Conservation (phyloP, 306 rosid species). For the Cyclanthera cordifolia region DNA sequence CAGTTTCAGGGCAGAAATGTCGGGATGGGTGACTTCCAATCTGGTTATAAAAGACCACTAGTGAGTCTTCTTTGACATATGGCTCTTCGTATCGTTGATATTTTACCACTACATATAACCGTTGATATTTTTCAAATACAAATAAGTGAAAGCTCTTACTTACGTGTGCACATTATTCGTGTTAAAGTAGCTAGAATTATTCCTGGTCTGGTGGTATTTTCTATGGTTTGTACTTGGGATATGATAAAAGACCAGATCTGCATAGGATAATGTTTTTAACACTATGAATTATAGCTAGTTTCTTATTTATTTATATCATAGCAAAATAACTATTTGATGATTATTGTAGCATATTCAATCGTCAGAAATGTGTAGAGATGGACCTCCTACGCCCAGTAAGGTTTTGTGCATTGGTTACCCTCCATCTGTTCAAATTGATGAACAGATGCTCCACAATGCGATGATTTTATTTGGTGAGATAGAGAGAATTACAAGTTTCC, state of each 20-base stretch:
- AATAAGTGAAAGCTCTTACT: neutral
- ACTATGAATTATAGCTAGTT: neutral
- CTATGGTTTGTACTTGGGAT: neutral
- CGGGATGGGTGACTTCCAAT: conserved; percentile 45
- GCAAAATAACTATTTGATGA: conserved; percentile 7
- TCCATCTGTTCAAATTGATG: conserved; percentile 82
- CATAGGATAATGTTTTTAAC: neutral
- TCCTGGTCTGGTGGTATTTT: neutral
- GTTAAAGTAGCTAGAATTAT: neutral
- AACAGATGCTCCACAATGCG: conserved; percentile 99
- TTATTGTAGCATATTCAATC: conserved; percentile 53
- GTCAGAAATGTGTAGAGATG: conserved; percentile 45
- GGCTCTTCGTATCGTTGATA: neutral
- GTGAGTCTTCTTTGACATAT: conserved; percentile 31
- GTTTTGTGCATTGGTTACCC: conserved; percentile 89
- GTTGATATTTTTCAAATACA: neutral
- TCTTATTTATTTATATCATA: neutral
- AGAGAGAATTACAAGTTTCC: conserved; percentile 82
- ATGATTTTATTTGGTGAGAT: conserved; percentile 98
- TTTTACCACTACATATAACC: neutral
- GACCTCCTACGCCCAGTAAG: conserved; percentile 64
- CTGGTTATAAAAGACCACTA: conserved; percentile 60
- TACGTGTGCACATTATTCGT: neutral
- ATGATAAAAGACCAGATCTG: neutral
- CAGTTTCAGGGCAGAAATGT: conserved; percentile 48